Base-by-base conservation (phyloP, 768 basidiomycete species). In the Phlebiopsis gigantea region DNA sequence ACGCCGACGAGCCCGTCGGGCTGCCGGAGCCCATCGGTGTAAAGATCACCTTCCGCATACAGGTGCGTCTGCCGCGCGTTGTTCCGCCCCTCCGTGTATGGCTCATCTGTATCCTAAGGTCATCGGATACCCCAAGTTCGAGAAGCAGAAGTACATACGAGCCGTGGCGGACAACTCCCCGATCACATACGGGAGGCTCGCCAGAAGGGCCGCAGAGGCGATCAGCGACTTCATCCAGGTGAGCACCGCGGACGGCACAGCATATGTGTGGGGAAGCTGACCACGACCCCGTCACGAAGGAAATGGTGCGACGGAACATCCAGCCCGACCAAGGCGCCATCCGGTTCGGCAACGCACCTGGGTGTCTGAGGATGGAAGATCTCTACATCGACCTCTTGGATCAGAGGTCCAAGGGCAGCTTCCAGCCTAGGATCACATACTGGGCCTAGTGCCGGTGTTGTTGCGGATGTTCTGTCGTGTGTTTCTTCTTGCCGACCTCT, bases 61-160 rank as follows among this genome's bases (percentile, higher is more conserved):
- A 17, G 26, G 54, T 47, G 31, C 12, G 54, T 46, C n/a, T 28
- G 22, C 2, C 17, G 50, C 22, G 29, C 8, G 2, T 21, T n/a
- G 21, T 43, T 19, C 22, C 28, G 42, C 10, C n/a, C n/a, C n/a
- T n/a, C 2, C 17, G 50, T 14, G 29, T 4, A 2, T 21, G 6
- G 21, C 28, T 19, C 22, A 17, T 22, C 10, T 54, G 21, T 29
- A 39, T 4, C 17, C 34, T 39, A 39, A 52, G 50, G 24, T 52
- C 3, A 19, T 21, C 24, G 50, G 50, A 39, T 52, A 52, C 22
- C 14, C 14, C 22, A 30, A 24, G 21, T 55, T 30, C 19, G n/a
- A 21, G 45, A 55, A 34, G 44, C 54, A 43, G 25, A 55, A 55
- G 54, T 55, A 55, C 46, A 41, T 47, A 10, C 54, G 45, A n/a